Base-by-base conservation (phyloP, 2,329 filamentous ascomycete genomes). In the Verticillium isaacii region DNA sequence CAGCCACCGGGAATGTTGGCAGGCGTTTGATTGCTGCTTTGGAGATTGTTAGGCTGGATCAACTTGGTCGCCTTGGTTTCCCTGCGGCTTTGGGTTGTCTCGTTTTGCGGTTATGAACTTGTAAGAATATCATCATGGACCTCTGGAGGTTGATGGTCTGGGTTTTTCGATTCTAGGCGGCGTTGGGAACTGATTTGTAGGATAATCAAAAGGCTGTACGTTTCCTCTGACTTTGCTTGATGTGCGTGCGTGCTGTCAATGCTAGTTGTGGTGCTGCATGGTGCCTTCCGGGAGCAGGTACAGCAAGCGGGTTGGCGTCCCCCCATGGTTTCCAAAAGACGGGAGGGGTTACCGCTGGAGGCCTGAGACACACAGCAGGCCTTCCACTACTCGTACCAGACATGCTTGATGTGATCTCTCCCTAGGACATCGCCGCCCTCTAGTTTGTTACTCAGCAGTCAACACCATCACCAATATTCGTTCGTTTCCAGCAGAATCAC, bases 121-220 rank as follows among this genome's bases (percentile, higher is more conserved):
- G 57, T 58, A 58, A 58, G 37, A 58, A 41, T 32, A 58, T 57
- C 29, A 58, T 57, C 29, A 41, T 14, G 57, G 57, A 37, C 57
- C 57, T 58, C 57, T 39, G 57, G 57, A 45, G 19, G 37, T 7
- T 32, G 57, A 19, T 29, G 23, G 25, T n/a, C n/a, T 19, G 7
- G 37, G 23, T 9, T 34, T 58, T 58, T 58, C 57, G 57, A 41
- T 58, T 58, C 57, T 58, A 39, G 37, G 23, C 17, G 57, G 57
- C 39, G 57, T 58, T 58, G 12, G 11, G 45, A n/a, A 52, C 19
- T 52, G 19, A 12, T 52, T 23, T 52, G 45, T 52, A 52, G 45
- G 45, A 52, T 52, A n/a, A 52, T 14, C 45, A 25, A 52, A 52
- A 52, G 45, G 19, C 45, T 25, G 45, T 41, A 25, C n/a, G n/a